Conservation (phyloP, 2,329 filamentous ascomycete genomes). For the Thelonectria rubi region DNA sequence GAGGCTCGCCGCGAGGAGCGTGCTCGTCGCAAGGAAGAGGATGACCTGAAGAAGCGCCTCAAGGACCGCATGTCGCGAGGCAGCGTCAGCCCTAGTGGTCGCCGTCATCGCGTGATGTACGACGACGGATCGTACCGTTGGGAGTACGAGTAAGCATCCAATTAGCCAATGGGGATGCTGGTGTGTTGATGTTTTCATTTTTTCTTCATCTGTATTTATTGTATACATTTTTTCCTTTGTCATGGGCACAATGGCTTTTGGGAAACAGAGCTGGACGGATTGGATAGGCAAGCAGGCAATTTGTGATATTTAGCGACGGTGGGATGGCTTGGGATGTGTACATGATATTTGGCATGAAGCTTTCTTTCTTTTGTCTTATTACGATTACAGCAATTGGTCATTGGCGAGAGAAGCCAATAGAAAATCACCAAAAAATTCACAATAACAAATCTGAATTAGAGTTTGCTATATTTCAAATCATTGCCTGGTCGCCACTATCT, state of each 20-base stretch:
- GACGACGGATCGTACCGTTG: slow-evolving; percentile 52
- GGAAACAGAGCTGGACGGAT: slow-evolving; percentile 16
- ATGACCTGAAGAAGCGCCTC: slow-evolving; percentile 52
- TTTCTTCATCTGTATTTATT: slow-evolving; percentile 28
- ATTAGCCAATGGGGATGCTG: slow-evolving; percentile 5
- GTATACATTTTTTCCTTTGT: slow-evolving; percentile 33
- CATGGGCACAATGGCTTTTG: slow-evolving; percentile 21
- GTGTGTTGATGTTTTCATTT: slow-evolving; percentile 22
- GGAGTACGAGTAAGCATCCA: slow-evolving; percentile 51
- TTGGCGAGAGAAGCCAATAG: neutral
- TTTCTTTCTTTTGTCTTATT: slow-evolving; percentile 9
- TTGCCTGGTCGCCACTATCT: neutral
- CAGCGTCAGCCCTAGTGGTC: slow-evolving; percentile 49
- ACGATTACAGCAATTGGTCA: neutral
- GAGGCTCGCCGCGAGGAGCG: slow-evolving; percentile 46
- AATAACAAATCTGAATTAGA: neutral
- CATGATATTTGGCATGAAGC: neutral
- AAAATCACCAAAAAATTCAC: neutral
- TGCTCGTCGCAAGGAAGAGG: slow-evolving; percentile 47
- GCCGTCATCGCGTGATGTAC: slow-evolving; percentile 49
- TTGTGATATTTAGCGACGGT: neutral
- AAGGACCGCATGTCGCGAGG: slow-evolving; percentile 53
- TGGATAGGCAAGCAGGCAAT: slow-evolving; percentile 10
- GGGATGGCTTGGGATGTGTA: neutral
- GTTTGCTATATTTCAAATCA: neutral